Percentiles rank a stretch among this genome's conserved stretches.
phyloP scores from a whole-genome alignment of 2,329 filamentous ascomycete species.

The Orbilia javanica region DNA sequence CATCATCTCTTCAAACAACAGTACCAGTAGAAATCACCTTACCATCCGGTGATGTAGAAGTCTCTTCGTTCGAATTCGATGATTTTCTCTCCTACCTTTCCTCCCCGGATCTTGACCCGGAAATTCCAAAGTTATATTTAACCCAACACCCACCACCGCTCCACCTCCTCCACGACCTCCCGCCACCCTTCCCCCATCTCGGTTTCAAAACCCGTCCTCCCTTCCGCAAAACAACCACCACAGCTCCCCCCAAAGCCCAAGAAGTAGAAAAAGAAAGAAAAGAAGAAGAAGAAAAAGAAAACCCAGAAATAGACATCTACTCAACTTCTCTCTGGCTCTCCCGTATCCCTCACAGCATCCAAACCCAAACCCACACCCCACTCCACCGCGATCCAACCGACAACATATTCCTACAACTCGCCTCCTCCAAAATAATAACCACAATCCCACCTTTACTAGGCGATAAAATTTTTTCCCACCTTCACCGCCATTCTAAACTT shows the following conservation, averaged over 20 bases:
- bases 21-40: constrained; percentile 31
- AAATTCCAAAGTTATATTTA: constrained; percentile 23
- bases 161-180: constrained; percentile 17
- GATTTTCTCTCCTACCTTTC: constrained; percentile 28
- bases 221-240: background rate
- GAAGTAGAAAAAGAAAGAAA: too few species aligned
- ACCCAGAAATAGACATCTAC: constrained; percentile 41
- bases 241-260: background rate
- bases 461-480: constrained; percentile 72
- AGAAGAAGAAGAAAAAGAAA: background rate
- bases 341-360: background rate
- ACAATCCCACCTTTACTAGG: constrained; percentile 77
- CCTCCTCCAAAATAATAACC: constrained; percentile 78
- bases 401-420: constrained; percentile 89
- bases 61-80: background rate
- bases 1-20: background rate
- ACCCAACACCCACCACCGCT: constrained; percentile 37
- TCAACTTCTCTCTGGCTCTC: constrained; percentile 40
- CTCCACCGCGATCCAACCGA: constrained; percentile 94
- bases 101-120: background rate
- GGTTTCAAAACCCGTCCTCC: constrained; percentile 34
- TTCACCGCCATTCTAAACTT: constrained; percentile 63
- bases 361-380: constrained; percentile 74
- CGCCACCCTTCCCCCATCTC: constrained; percentile 21
- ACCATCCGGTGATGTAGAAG: background rate